phyloP scores from a whole-genome alignment of 139 green algal species.

The Tetradesmus lagerheimii region DNA sequence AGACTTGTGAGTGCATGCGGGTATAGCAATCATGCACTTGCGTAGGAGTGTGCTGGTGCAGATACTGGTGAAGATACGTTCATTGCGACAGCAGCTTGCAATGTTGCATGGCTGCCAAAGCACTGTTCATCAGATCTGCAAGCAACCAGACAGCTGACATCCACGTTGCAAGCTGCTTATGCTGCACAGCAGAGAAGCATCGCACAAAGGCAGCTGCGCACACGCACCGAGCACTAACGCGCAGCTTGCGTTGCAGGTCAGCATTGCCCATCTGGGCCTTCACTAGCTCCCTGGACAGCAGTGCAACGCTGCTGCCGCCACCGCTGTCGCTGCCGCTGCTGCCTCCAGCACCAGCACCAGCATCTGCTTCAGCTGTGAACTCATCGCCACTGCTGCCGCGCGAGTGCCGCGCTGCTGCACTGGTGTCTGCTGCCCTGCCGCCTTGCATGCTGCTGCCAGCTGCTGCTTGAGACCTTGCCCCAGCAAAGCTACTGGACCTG shows the following conservation, averaged over 20 bases:
- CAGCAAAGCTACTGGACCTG: background rate
- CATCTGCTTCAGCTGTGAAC: background rate
- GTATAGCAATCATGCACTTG: no score
- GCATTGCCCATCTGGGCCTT: slow-evolving; percentile 72
- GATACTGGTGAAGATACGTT: no score
- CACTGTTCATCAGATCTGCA: no score
- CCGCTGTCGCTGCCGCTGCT: slow-evolving; percentile 11
- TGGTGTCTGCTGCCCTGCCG: background rate
- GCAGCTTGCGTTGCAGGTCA: slow-evolving; percentile 69
- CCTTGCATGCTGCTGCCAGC: background rate
- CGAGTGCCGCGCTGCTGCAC: background rate
- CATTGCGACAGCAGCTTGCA: no score
- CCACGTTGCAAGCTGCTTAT: no score
- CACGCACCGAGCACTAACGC: slow-evolving; percentile 48
- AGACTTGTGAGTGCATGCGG: background rate
- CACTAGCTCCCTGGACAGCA: slow-evolving; percentile 70
- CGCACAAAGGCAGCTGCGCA: background rate
- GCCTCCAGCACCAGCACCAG: background rate
- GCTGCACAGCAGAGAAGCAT: background rate
- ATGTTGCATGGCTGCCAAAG: no score
- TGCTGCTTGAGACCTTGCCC: background rate
- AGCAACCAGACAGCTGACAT: no score
- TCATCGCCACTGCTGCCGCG: background rate
- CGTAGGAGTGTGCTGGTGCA: no score
- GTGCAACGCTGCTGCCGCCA: slow-evolving; percentile 37